Evolutionary conservation across 1,139 yeast species (phyloP).

Genomic region (Geotrichum citri-aurantii): DNA sequence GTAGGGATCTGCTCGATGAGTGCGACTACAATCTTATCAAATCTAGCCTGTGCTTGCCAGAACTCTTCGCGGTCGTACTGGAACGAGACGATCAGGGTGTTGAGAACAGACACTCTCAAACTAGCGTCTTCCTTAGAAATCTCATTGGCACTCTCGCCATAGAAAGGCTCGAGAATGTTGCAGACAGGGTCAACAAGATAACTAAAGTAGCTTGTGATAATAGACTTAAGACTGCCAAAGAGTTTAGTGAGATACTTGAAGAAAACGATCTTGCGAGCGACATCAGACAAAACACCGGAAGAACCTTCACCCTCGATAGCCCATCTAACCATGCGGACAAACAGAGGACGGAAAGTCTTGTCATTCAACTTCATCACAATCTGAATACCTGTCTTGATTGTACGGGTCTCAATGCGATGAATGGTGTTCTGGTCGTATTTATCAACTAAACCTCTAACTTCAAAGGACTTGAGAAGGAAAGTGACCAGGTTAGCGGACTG

Average conservation of each 20-base stretch:
- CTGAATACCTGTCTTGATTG: slow-evolving; percentile 65
- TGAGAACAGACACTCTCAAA: slow-evolving; percentile 63
- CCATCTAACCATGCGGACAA: slow-evolving; percentile 88
- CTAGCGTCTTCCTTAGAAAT: slow-evolving; percentile 37
- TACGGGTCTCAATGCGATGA: slow-evolving; percentile 72
- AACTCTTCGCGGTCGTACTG: slow-evolving; percentile 88
- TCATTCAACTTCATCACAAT: slow-evolving; percentile 90
- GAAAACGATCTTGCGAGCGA: slow-evolving; percentile 47
- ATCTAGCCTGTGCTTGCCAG: slow-evolving; percentile 86
- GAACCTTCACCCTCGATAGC: slow-evolving; percentile 76
- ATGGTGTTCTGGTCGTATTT: slow-evolving; percentile 67
- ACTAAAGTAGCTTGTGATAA: slow-evolving; percentile 82
- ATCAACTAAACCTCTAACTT: slow-evolving; percentile 43
- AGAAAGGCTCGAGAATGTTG: slow-evolving; percentile 39
- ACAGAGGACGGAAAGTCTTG: slow-evolving; percentile 85
- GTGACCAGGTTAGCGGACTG: slow-evolving; percentile 68
- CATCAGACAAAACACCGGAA: slow-evolving; percentile 37
- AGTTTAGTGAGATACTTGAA: slow-evolving; percentile 81
- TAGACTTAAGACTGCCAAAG: slow-evolving; percentile 77
- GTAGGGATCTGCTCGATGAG: slow-evolving; percentile 60
- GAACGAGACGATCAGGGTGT: slow-evolving; percentile 70
- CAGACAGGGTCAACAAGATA: slow-evolving; percentile 73
- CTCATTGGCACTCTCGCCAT: slow-evolving; percentile 14
- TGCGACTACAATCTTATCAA: slow-evolving; percentile 59
- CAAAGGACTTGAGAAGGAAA: slow-evolving; percentile 67